Conservation (phyloP, 2,329 filamentous ascomycete genomes). For the Phaeophleospora eucalypticola region DNA sequence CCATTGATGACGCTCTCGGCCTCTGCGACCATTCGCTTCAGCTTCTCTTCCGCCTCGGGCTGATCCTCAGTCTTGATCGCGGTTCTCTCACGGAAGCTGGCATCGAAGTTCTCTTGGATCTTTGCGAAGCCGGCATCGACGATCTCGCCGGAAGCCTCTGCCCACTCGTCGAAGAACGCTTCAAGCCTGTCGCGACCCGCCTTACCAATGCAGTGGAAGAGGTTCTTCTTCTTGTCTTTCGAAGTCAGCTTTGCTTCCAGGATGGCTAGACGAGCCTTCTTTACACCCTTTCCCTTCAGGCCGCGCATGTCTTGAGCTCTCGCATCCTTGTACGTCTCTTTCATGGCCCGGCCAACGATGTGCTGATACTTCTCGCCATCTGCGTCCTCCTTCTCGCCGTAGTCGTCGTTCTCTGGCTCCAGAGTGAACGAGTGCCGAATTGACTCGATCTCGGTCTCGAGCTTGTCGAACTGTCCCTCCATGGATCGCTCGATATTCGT, state of each 20-base stretch:
- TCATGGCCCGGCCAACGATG: slow-evolving; percentile 2
- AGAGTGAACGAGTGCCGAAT: not conserved
- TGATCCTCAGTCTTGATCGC: not conserved
- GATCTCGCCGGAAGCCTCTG: not conserved
- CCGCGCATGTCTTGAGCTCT: not conserved
- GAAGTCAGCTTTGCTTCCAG: not conserved
- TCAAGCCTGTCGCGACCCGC: not conserved
- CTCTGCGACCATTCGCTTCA: not conserved
- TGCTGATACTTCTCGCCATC: slow-evolving; percentile 1
- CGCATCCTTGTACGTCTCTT: not conserved
- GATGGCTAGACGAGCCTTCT: not conserved
- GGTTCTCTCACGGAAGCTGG: not conserved
- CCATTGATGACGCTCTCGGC: not conserved
- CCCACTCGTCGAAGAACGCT: not conserved
- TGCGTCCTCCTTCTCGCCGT: not conserved
- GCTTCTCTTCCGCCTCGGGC: not conserved
- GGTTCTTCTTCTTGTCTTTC: not conserved
- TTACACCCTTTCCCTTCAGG: not conserved
- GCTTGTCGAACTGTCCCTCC: not conserved
- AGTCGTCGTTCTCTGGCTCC: not conserved
- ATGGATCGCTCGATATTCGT: not conserved
- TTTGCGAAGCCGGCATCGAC: not conserved
- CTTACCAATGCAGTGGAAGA: slow-evolving; percentile 1
- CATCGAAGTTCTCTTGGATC: slow-evolving; percentile 1
- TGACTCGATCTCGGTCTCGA: not conserved